Conservation (phyloP, 306 rosid species). For the Neltuma alba region DNA sequence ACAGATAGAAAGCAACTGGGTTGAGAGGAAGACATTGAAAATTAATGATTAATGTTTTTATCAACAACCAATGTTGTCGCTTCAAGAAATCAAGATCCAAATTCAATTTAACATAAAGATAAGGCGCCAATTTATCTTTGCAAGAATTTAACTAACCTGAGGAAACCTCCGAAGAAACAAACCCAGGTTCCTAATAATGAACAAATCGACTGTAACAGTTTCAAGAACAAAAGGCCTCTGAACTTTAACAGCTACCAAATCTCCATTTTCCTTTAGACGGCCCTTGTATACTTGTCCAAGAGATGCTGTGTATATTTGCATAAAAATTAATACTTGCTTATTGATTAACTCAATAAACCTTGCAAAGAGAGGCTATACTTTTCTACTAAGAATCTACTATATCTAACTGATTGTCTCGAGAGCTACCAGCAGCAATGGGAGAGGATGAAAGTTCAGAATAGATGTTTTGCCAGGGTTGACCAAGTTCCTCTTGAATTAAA, state of each 20-base stretch:
- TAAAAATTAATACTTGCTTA: slow-evolving; percentile 31
- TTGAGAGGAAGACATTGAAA: slow-evolving; percentile 24
- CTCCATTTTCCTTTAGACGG: slow-evolving; percentile 88
- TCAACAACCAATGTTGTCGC: slow-evolving; percentile 15
- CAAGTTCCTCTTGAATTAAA: slow-evolving; percentile 94
- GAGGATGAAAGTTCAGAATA: slow-evolving; percentile 93
- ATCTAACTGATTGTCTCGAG: slow-evolving; percentile 43
- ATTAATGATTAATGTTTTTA: slow-evolving; percentile 17
- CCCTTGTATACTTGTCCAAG: slow-evolving; percentile 99
- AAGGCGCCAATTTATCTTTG: slow-evolving; percentile 28
- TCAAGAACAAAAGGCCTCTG: slow-evolving; percentile 99
- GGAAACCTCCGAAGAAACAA: slow-evolving; percentile 89
- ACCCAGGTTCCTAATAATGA: slow-evolving; percentile 84
- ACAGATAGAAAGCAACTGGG: slow-evolving; percentile 29
- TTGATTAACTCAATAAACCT: slow-evolving; percentile 32
- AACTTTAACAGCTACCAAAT: slow-evolving; percentile 96
- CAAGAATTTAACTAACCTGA: slow-evolving; percentile 62
- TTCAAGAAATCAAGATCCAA: slow-evolving; percentile 21
- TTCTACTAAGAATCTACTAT: slow-evolving; percentile 34
- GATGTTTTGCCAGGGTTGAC: slow-evolving; percentile 90
- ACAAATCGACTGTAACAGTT: slow-evolving; percentile 92
- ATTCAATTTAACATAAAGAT: slow-evolving; percentile 14
- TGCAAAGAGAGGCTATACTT: slow-evolving; percentile 40
- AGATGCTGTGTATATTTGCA: slow-evolving; percentile 74
- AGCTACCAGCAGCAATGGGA: slow-evolving; percentile 97